Evolutionary conservation across 2,329 filamentous ascomycete species (phyloP), one percentile per base, ranked within the genome.

Genomic region (Acrodontium crateriforme): DNA sequence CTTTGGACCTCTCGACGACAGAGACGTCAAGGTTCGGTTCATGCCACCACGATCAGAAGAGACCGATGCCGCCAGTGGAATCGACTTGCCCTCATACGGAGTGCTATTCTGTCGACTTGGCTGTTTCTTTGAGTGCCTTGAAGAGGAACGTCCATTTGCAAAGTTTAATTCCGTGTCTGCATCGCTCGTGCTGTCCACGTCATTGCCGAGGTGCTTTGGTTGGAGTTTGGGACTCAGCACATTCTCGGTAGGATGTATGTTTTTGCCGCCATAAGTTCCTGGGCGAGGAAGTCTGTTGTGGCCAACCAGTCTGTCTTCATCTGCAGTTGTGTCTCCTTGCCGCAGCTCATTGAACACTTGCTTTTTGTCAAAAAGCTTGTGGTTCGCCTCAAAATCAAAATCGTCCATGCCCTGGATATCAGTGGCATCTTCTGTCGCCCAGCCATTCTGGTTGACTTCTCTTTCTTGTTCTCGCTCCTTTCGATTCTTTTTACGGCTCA

Each of bases 351-450:
- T 79, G 50, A 98, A 98, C 6, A 95, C 73, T 2, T 75, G 76
- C 31, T 78, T 73, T 59, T 95, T 95, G 60, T 95, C 85, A 45
- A 95, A 95, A 48, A 93, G 92, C 25, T 82, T 85, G 17, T 95
- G 65, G 40, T 84, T 84, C 30, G 74, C 75, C 44, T 81, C 76
- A 46, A 95, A 95, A 53, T 95, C 87, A 44, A 95, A 95, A 36
- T 95, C 89, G 8, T 80, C 82, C 63, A 89, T 71, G 49, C 91
- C 87, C 55, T 87, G 81, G 13, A 89, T 81, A 49, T 95, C 89
- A 0, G 83, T 94, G 13, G 87, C 85, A 47, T 95, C 87, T 49
- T 94, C 89, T 0, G 87, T 94, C 3, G 82, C 84, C 85, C 87
- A 95, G 3, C 83, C 87, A 50, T 83, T 91, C 23, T 82, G 56